Conservation (phyloP, 176 grass and related monocot species). For the Eragrostis curvula region DNA sequence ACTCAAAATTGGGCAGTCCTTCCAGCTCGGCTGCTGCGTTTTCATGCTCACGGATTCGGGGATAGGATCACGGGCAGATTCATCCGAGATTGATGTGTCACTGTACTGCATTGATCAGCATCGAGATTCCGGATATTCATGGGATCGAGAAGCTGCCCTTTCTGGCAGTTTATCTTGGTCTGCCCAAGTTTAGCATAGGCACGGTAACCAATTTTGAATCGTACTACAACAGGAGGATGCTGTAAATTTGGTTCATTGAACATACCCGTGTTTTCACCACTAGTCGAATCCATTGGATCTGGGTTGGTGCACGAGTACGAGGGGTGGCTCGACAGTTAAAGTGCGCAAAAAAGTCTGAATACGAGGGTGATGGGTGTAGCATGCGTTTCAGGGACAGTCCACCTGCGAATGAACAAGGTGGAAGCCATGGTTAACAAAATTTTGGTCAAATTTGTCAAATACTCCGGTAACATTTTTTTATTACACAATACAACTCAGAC, state of each 20-base stretch:
- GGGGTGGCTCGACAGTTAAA: background rate
- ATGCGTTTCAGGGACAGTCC: background rate
- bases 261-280: slow-evolving; percentile 25
- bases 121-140: background rate
- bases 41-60: background rate
- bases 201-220: slow-evolving; percentile 6
- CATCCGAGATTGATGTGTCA: slow-evolving; percentile 14
- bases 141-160: background rate
- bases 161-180: background rate
- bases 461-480: too few species aligned
- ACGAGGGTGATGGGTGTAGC: background rate
- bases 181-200: background rate
- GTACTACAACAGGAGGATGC: background rate
- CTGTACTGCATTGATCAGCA: background rate
- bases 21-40: background rate
- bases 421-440: background rate
- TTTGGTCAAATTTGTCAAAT: background rate
- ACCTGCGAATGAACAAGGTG: background rate
- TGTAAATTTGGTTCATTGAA: slow-evolving; percentile 38
- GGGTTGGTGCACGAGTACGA: background rate
- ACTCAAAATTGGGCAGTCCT: background rate
- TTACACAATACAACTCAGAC: too few species aligned
- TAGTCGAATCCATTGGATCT: background rate
- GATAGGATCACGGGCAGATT: slow-evolving; percentile 37
- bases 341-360: background rate